Base-by-base conservation (phyloP, 1,284 basidiomycete species). In the Neotropicomus parvogracilis region DNA sequence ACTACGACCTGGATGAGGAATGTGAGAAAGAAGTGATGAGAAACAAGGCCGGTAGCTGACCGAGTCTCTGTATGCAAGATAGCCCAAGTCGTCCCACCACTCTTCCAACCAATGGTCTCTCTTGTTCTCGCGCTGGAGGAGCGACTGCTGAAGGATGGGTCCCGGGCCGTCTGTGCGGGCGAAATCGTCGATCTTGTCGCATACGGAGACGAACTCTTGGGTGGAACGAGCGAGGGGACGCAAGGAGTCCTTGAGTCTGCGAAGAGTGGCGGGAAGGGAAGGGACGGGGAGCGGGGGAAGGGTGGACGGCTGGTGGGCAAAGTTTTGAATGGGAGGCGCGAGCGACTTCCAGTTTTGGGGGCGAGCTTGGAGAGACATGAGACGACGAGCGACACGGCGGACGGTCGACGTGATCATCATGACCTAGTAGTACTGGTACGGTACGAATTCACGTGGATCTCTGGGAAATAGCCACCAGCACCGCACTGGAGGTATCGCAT, bases 31-130 rank as follows among this genome's bases (percentile, higher is more conserved):
- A 27, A 33, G 17, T 17, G 8, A 20, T 4, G 31, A 27, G 26
- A 43, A 33, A 40, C 24, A 27, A 8, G 36, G 11, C 0, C 14
- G 9, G 24, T 16, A 26, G 67, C 81, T 41, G 58, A 88, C 87
- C 46, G 88, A 85, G 57, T 90, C 88, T 39, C 88, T 74, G 60
- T 89, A 91, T 4, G 77, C 74, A 45, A 88, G 68, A 58, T 91
- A 91, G 1, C 67, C 85, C 20, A 65, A 64, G 58, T 88, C 80
- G 59, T 91, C 88, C 88, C 88, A 91, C 87, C 88, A 91, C 48
- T 84, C 75, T 58, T 91, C 88, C 13, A 91, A 68, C 88, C 88
- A 91, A 59, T 89, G 85, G 40, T 71, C 66, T 34, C 67, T 75
- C 50, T 75, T 73, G 27, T 70, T 67, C 37, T 75, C 73, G 46